Evolutionary conservation across 257 asterid genomes (phyloP).

Genomic region (Forsythia suspensa): DNA sequence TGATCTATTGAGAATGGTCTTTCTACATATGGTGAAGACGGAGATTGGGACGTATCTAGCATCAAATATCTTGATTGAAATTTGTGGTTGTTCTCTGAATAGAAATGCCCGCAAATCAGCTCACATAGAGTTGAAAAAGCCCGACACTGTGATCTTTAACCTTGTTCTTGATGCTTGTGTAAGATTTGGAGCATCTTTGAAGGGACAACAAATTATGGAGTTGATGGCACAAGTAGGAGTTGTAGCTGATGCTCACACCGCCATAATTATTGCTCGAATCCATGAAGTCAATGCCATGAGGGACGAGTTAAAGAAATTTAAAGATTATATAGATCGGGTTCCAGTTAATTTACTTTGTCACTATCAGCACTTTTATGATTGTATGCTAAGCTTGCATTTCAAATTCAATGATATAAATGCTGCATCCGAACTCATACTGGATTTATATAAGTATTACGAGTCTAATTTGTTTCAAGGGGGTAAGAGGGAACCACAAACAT

Average conservation of each 20-base stretch:
- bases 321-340: constrained; percentile 48
- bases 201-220: constrained; percentile 70
- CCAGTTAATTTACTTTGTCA: constrained; percentile 37
- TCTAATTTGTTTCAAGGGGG: constrained; percentile 11
- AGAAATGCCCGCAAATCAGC: constrained; percentile 34
- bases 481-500: constrained; percentile 31
- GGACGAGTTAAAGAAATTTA: constrained; percentile 72
- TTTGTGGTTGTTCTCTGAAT: constrained; percentile 37
- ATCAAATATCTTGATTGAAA: constrained; percentile 67
- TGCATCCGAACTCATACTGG: constrained; percentile 63
- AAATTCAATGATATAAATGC: constrained; percentile 70
- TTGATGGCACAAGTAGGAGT: constrained; percentile 72
- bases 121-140: constrained; percentile 39
- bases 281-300: constrained; percentile 70
- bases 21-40: constrained; percentile 78
- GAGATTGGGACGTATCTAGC: constrained; percentile 59
- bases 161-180: constrained; percentile 82
- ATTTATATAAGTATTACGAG: constrained; percentile 34
- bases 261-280: constrained; percentile 53
- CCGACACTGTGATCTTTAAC: constrained; percentile 60
- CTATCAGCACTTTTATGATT: constrained; percentile 69
- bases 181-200: constrained; percentile 60
- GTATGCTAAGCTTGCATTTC: constrained; percentile 67
- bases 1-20: constrained; percentile 44
- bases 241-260: constrained; percentile 70